These are phyloP conservation scores for Flaveria ramosissima DNA, from an alignment of 129 eudicot genomes.

Conservation along the genomic window DNA sequence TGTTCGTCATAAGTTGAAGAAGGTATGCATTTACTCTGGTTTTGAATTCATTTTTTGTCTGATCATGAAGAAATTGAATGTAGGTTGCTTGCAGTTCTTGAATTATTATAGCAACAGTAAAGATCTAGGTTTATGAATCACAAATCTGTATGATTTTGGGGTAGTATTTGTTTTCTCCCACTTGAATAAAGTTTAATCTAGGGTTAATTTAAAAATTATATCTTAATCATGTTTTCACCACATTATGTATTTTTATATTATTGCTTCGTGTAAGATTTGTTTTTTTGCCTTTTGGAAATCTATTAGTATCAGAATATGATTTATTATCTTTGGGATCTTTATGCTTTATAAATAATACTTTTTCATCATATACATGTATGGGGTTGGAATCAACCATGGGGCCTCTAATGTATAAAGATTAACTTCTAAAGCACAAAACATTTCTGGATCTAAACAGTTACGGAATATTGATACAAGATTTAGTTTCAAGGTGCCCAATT, in stretches of 20 bases:
- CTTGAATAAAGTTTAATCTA: neutral
- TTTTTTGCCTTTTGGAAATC: constrained; percentile 14
- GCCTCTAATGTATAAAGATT: constrained; percentile 14
- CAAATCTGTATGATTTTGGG: constrained; percentile 19
- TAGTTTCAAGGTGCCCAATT: constrained; percentile 9
- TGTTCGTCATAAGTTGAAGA: neutral
- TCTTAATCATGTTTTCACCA: constrained; percentile 22
- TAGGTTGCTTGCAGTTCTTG: constrained; percentile 7
- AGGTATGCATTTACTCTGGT: constrained; percentile 30
- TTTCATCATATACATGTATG: constrained; percentile 19
- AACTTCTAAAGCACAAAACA: constrained; percentile 6
- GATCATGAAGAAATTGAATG: constrained; percentile 28
- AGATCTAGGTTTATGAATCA: constrained; percentile 26
- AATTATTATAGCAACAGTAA: constrained; percentile 4
- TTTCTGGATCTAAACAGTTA: constrained; percentile 1
- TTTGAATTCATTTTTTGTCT: constrained; percentile 18
- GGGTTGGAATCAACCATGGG: constrained; percentile 20
- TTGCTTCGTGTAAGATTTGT: constrained; percentile 12
- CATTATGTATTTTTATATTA: constrained; percentile 26
- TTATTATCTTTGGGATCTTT: constrained; percentile 23
- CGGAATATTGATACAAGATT: constrained; percentile 16
- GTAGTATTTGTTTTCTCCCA: neutral
- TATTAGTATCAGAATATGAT: constrained; percentile 24
- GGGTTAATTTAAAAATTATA: constrained; percentile 19
- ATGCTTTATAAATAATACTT: constrained; percentile 26